Conservation (phyloP, 1,139 yeast species). For the Yamadazyma sp. region DNA sequence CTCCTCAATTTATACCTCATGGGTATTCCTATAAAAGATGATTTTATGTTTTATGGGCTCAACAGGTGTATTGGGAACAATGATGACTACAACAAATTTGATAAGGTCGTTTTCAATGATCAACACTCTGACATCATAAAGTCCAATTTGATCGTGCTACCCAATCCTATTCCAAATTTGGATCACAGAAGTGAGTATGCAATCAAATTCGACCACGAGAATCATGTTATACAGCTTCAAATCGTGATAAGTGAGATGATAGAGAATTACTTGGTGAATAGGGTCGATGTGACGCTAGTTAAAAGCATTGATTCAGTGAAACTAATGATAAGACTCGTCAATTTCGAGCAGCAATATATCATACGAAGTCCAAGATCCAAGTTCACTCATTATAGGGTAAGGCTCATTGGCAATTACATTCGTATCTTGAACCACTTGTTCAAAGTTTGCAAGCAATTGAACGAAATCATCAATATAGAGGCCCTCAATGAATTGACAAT, state of each 20-base stretch:
- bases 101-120: constrained; percentile 32
- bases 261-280: constrained; percentile 40
- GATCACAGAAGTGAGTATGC: constrained; percentile 13
- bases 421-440: constrained; percentile 35
- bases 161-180: constrained; percentile 8
- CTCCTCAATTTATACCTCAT: constrained; percentile 39
- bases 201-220: constrained; percentile 38
- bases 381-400: constrained; percentile 39
- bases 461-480: constrained; percentile 38
- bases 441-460: constrained; percentile 30
- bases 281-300: constrained; percentile 29
- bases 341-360: constrained; percentile 52
- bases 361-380: constrained; percentile 49
- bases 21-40: constrained; percentile 41
- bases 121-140: not conserved
- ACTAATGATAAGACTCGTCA: constrained; percentile 45
- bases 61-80: constrained; percentile 57
- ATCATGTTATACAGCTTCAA: constrained; percentile 40
- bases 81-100: constrained; percentile 33
- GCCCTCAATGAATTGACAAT: constrained; percentile 51
- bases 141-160: constrained; percentile 5
- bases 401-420: constrained; percentile 40
- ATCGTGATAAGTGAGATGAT: constrained; percentile 44
- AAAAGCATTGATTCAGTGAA: constrained; percentile 41
- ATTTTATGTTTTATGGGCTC: constrained; percentile 50